Evolutionary conservation across 805 yeast species (phyloP).

Genomic region (Zygotorulaspora chibaensis): DNA sequence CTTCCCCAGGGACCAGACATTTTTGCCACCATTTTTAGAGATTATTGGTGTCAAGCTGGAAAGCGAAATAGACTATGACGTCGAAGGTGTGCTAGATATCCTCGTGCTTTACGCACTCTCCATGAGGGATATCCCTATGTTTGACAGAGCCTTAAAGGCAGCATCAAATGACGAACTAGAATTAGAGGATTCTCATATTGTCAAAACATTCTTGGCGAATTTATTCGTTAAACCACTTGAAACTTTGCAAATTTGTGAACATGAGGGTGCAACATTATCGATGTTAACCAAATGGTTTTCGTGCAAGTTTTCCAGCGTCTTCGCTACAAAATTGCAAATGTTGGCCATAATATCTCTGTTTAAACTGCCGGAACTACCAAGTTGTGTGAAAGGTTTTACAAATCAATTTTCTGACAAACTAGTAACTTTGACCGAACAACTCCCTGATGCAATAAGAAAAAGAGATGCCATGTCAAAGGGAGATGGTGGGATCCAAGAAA

Average conservation of each 20-base stretch:
- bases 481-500: conserved; percentile 39
- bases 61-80: conserved; percentile 38
- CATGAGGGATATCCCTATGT: conserved; percentile 32
- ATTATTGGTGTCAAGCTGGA: conserved; percentile 28
- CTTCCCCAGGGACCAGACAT: conserved; percentile 38
- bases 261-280: conserved; percentile 41
- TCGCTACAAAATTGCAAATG: conserved; percentile 69
- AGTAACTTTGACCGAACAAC: conserved; percentile 46
- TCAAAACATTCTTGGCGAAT: conserved; percentile 60
- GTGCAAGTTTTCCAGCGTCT: conserved; percentile 57
- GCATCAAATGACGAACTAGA: conserved; percentile 35
- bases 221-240: conserved; percentile 57
- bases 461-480: conserved; percentile 58
- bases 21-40: conserved; percentile 27
- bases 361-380: conserved; percentile 39
- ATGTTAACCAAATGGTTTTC: conserved; percentile 66
- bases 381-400: conserved; percentile 34
- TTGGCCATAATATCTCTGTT: conserved; percentile 59
- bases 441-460: conserved; percentile 70
- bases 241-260: conserved; percentile 50
- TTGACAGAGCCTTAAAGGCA: conserved; percentile 22
- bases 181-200: conserved; percentile 41
- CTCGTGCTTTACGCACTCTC: conserved; percentile 31
- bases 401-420: conserved; percentile 51
- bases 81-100: conserved; percentile 37